These are phyloP conservation scores for Escallonia herrerae DNA, from an alignment of 129 eudicot genomes.

Conservation along the genomic window DNA sequence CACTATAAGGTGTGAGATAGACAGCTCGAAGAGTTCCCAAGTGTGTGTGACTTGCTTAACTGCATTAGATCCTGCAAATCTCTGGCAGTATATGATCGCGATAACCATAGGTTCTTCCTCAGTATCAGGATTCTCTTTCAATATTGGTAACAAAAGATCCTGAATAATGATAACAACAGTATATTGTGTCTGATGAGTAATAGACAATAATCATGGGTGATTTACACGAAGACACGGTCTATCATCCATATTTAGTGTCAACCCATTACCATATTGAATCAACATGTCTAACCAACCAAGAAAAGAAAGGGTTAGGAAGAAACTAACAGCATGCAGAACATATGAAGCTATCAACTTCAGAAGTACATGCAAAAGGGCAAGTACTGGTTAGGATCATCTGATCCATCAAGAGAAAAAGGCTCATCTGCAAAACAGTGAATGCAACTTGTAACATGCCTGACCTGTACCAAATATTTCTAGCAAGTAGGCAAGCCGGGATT, in stretches of 20 bases:
- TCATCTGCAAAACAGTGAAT: background rate
- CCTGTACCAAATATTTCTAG: background rate
- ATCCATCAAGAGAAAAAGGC: background rate
- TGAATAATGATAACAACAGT: too few relatives aligned
- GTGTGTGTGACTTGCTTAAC: too few relatives aligned
- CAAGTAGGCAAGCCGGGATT: background rate
- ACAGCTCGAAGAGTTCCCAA: too few relatives aligned
- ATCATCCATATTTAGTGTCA: background rate
- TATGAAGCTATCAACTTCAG: background rate
- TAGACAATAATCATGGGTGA: too few relatives aligned
- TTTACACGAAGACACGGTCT: background rate
- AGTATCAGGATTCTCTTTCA: background rate
- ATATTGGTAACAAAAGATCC: background rate
- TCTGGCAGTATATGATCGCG: too few relatives aligned
- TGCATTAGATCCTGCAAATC: too few relatives aligned
- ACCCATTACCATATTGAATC: background rate
- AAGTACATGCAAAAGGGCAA: background rate
- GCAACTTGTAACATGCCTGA: background rate
- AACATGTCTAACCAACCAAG: background rate
- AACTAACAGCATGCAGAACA: background rate
- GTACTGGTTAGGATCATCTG: too few relatives aligned
- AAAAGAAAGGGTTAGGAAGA: background rate
- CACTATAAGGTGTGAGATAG: too few relatives aligned
- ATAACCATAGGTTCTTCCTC: too few relatives aligned
- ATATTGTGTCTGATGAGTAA: too few relatives aligned